Evolutionary conservation across 352 stramenopile genomes (phyloP), one percentile per base, ranked within the genome.

Genomic region (Saprolegnia parasitica): DNA sequence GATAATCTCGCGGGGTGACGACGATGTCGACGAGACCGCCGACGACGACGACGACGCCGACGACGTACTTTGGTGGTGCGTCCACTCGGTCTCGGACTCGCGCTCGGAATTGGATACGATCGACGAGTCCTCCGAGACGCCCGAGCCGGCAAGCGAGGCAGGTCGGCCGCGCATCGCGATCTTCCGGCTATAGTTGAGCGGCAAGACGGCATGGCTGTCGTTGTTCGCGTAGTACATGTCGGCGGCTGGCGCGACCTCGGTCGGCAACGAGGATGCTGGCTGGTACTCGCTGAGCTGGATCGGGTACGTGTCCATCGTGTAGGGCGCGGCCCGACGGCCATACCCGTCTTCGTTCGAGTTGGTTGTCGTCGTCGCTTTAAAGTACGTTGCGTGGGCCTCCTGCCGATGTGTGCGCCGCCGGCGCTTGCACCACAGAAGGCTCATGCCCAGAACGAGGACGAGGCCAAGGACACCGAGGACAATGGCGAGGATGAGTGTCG

Each of bases 81-180:
- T 60, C 52, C 52, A 60, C 35, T 60, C 52, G 35, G 52, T 24
- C 52, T 60, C 52, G 52, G 52, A 60, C 13, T 60, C 52, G 24
- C 52, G 52, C 35, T 60, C 52, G 4, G 47, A 55, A 5, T 55
- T 23, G 24, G 52, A 60, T 11, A 60, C 52, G 35, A 60, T 60
- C 13, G 13, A 26, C 13, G 52, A 60, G 52, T 60, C 52, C 20
- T 60, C 52, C n/a, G 52, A 60, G 52, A 60, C 52, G 16, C 52
- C 52, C 24, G 52, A 60, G 52, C 52, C 52, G 3, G 52, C 52
- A 9, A 60, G 11, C 13, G 52, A 60, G 20, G 52, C 52, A 21
- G 52, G 52, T 42, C 52, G 52, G 3, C 13, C 13, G 13, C 52
- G 52, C 16, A 26, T 15, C n/a, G 13, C 35, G 9, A 60, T 35